These are phyloP conservation scores for Rutstroemia sp. DNA, from an alignment of 2,329 filamentous ascomycete genomes.

Conservation along the genomic window DNA sequence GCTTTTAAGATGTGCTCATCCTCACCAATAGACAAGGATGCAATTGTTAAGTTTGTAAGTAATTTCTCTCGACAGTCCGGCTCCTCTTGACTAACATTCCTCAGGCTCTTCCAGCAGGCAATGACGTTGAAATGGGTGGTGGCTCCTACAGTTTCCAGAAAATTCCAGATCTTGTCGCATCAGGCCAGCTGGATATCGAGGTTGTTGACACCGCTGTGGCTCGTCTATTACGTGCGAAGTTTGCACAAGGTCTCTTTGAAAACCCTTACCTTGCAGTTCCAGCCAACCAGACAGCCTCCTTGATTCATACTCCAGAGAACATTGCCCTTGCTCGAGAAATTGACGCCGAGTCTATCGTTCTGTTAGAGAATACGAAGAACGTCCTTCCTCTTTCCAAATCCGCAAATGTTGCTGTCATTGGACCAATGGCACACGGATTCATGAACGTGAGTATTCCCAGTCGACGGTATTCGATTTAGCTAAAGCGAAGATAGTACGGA, in stretches of 20 bases:
- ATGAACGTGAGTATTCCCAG: constrained; percentile 50
- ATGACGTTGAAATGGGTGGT: constrained; percentile 71
- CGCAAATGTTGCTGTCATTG: constrained; percentile 65
- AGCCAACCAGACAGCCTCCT: constrained; percentile 44
- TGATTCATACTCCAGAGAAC: constrained; percentile 63
- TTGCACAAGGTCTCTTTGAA: constrained; percentile 64
- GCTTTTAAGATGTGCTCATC: constrained; percentile 57
- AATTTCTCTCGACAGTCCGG: not conserved
- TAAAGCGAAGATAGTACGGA: constrained; percentile 47
- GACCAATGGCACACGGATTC: constrained; percentile 65
- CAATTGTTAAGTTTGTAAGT: constrained; percentile 50
- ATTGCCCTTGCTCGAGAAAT: constrained; percentile 63
- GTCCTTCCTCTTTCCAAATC: constrained; percentile 59
- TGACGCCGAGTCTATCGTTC: constrained; percentile 70
- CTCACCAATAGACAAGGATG: constrained; percentile 53
- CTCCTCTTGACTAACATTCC: not conserved
- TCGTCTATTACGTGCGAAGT: constrained; percentile 60
- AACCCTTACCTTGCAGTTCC: constrained; percentile 56
- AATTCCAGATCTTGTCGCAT: constrained; percentile 57
- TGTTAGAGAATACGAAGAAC: constrained; percentile 68
- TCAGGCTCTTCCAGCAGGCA: constrained; percentile 56
- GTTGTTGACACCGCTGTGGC: constrained; percentile 60
- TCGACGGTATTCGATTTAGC: not conserved
- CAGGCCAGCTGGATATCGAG: constrained; percentile 51
- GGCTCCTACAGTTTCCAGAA: constrained; percentile 63